Percentiles rank a stretch among this genome's conserved stretches.
phyloP scores from a whole-genome alignment of 352 stramenopile genomes.

The Globisporangium apiculatum region DNA sequence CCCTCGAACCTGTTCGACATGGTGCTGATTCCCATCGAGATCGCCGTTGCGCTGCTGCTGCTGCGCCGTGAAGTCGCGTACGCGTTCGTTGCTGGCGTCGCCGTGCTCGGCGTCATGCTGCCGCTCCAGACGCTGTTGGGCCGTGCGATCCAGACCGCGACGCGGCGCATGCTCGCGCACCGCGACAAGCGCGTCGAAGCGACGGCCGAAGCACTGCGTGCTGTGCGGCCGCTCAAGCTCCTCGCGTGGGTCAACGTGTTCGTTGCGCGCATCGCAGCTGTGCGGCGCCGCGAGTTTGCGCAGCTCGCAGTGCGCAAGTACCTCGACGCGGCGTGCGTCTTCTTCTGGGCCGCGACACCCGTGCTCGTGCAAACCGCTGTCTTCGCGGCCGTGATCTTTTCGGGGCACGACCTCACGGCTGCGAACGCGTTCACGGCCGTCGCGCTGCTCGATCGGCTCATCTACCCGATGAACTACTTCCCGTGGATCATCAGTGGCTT shows the following conservation, averaged over 20 bases:
- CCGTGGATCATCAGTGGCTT: conserved; percentile 90
- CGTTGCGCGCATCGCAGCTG: conserved; percentile 37
- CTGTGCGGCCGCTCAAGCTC: conserved; percentile 77
- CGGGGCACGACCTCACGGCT: conserved; percentile 61
- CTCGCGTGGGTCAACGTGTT: conserved; percentile 53
- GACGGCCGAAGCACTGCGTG: conserved; percentile 56
- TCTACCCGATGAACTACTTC: conserved; percentile 91
- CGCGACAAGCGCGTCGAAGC: conserved; percentile 73
- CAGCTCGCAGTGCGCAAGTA: conserved; percentile 80
- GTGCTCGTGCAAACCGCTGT: conserved; percentile 83
- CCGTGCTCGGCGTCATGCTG: conserved; percentile 75
- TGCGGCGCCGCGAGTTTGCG: conserved; percentile 56
- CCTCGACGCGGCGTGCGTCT: conserved; percentile 85
- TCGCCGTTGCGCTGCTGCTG: conserved; percentile 64
- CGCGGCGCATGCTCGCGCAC: conserved; percentile 61
- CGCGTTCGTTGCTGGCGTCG: conserved; percentile 75
- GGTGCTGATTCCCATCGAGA: conserved; percentile 69
- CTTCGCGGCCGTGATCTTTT: conserved; percentile 71
- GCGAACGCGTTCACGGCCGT: conserved; percentile 83
- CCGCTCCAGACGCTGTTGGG: conserved; percentile 78
- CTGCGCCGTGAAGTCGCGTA: conserved; percentile 76
- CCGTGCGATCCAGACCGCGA: conserved; percentile 70
- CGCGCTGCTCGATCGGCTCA: conserved; percentile 80
- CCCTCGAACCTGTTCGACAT: conserved; percentile 71
- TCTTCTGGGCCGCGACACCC: conserved; percentile 87